Evolutionary conservation across 768 basidiomycete species (phyloP).

Genomic region (Macrolepiota albuminosa): DNA sequence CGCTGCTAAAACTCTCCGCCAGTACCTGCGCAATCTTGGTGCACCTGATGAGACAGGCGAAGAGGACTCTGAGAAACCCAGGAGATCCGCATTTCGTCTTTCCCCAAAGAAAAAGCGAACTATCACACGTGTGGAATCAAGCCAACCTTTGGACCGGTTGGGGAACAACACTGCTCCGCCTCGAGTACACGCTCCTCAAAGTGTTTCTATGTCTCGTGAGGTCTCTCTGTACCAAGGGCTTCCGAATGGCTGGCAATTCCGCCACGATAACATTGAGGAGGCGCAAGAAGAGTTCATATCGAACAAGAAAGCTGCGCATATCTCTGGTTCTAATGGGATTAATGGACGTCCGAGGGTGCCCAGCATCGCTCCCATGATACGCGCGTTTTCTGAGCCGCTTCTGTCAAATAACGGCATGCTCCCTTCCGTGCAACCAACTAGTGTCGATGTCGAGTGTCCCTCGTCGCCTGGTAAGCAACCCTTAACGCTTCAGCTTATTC

Average conservation of each 20-base stretch:
- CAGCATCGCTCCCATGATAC: constrained; percentile 33
- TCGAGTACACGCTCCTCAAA: constrained; percentile 10
- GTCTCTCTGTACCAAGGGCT: constrained; percentile 43
- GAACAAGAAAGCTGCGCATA: constrained; percentile 1
- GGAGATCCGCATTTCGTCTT: neutral
- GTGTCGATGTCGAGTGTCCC: constrained; percentile 13
- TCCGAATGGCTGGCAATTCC: constrained; percentile 45
- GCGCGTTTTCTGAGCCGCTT: constrained; percentile 5
- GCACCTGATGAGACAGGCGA: neutral
- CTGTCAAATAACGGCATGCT: neutral
- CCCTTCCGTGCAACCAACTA: constrained; percentile 14
- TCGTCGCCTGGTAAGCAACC: constrained; percentile 6
- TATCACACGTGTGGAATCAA: neutral
- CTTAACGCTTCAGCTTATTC: constrained; percentile 8
- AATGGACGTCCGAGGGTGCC: constrained; percentile 32
- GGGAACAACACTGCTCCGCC: constrained; percentile 10
- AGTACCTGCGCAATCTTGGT: constrained; percentile 8
- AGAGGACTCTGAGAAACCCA: neutral
- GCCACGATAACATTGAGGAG: constrained; percentile 31
- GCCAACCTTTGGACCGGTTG: constrained; percentile 4
- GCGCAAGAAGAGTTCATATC: constrained; percentile 20
- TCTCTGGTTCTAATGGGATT: constrained; percentile 7
- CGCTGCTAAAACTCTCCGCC: constrained; percentile 12
- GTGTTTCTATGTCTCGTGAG: constrained; percentile 38
- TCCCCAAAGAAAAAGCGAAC: neutral